Evolutionary conservation across 2,329 filamentous ascomycete genomes (phyloP), one percentile per base, ranked within the genome.

Genomic region (Amesomyces nigricolor): DNA sequence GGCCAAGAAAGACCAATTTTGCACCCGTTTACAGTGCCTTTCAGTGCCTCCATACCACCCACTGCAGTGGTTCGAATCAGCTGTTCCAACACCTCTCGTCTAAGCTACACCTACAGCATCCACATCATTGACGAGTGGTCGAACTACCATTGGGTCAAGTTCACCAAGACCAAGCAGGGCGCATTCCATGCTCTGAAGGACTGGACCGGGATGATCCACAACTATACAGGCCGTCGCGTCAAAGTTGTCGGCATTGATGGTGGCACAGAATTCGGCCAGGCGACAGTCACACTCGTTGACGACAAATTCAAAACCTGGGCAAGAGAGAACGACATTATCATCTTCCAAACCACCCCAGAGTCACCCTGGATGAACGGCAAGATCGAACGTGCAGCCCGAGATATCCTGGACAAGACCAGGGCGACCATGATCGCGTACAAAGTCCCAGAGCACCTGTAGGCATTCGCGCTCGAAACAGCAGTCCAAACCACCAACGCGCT

Each of bases 61-160:
- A n/a, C n/a, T n/a, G n/a, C n/a, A n/a, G n/a, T n/a, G n/a, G n/a
- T n/a, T n/a, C n/a, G n/a, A n/a, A n/a, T n/a, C n/a, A n/a, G n/a
- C n/a, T n/a, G n/a, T n/a, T n/a, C n/a, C n/a, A n/a, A n/a, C n/a
- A n/a, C n/a, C 5, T 19, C 5, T 2, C 2, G 29, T 10, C n/a
- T 43, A 1, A 26, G 48, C 2, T 47, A 47, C 26, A 11, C 17
- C 5, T 54, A 45, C 14, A 45, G 29, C 3, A n/a, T 50, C 4
- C 13, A 54, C 5, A 44, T 54, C 19, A 45, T 54, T 11, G 16
- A 54, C 30, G 40, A 37, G 6, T 17, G 8, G 2, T 35, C 38
- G 6, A 45, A 35, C 6, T 50, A 44, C 29, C 30, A 54, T 10
- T 54, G 17, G 52, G 46, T 49, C 9, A 49, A 40, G 7, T 54